Base-by-base conservation (phyloP, 1,284 basidiomycete species). In the Violaceomyces palustris region DNA sequence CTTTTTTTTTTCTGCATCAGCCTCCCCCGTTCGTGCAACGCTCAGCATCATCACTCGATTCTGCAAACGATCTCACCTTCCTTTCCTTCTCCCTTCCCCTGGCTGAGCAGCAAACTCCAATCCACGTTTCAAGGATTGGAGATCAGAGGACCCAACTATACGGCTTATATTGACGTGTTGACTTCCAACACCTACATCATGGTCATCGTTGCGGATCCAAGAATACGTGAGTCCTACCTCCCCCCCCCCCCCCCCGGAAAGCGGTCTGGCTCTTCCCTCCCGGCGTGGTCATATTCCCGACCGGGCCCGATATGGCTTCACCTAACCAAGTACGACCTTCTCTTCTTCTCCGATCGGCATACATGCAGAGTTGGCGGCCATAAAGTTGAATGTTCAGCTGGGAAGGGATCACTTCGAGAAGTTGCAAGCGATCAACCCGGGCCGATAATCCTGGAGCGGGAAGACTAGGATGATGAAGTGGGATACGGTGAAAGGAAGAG, bases 181-280 rank as follows among this genome's bases (percentile, higher is more conserved):
- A 97, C 93, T 11, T 81, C 82, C 63, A 96, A 93, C 74, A 97
- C 93, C 0, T 97, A 91, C 66, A 85, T 97, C 45, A 79, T 98
- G 67, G 81, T 93, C 47, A 81, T 98, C 26, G 84, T 88, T 9
- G 85, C 88, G 50, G 84, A 94, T 71, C 86, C 87, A 0, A 81
- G 83, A 66, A 85, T 93, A 64, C 86, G 90, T 90, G 60, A 57
- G 81, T 61, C 6, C 4, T 18, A 17, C 72, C 4, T 24, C 4
- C 7, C 15, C 10, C 1, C 17, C 27, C 28, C 14, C 11, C 28
- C n/a, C n/a, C n/a, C n/a, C n/a, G n/a, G n/a, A n/a, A n/a, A n/a
- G n/a, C n/a, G n/a, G n/a, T n/a, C n/a, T n/a, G n/a, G n/a, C n/a
- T n/a, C n/a, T n/a, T n/a, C n/a, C n/a, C n/a, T n/a, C n/a, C n/a